phyloP scores from a whole-genome alignment of 352 stramenopile species.

The Thalassiosira mediterranea region DNA sequence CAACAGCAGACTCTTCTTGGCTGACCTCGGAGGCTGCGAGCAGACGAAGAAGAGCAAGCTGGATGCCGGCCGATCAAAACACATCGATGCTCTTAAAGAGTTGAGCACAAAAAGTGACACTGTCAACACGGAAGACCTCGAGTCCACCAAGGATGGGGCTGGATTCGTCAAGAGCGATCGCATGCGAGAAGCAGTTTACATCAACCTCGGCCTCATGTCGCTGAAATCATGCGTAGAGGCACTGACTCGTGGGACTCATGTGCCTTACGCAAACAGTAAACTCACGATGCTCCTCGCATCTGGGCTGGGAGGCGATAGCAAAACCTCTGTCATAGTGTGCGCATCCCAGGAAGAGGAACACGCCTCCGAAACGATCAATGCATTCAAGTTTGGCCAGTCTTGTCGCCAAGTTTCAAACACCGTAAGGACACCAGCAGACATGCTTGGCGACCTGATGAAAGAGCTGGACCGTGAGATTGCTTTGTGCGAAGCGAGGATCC shows the following conservation, averaged over 20 bases:
- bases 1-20: slow-evolving; percentile 64
- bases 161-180: slow-evolving; percentile 56
- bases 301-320: slow-evolving; percentile 65
- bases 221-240: slow-evolving; percentile 70
- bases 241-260: slow-evolving; percentile 43
- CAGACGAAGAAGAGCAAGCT: slow-evolving; percentile 68
- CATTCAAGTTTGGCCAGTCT: slow-evolving; percentile 73
- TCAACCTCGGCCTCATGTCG: slow-evolving; percentile 68
- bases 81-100: slow-evolving; percentile 49
- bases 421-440: slow-evolving; percentile 38
- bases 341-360: slow-evolving; percentile 60
- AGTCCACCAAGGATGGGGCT: slow-evolving; percentile 12
- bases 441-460: slow-evolving; percentile 53
- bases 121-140: neutral
- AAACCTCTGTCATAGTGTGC: slow-evolving; percentile 72
- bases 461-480: slow-evolving; percentile 49
- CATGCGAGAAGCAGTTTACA: slow-evolving; percentile 72
- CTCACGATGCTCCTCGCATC: slow-evolving; percentile 67
- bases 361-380: slow-evolving; percentile 63
- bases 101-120: neutral
- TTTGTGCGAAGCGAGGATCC: slow-evolving; percentile 45
- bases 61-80: slow-evolving; percentile 47
- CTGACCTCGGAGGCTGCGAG: slow-evolving; percentile 71
- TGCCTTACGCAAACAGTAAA: slow-evolving; percentile 70
- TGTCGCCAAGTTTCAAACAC: slow-evolving; percentile 55